These are phyloP conservation scores for Scedosporium minutisporum DNA, from an alignment of 2,329 filamentous ascomycete species.

Conservation along the genomic window DNA sequence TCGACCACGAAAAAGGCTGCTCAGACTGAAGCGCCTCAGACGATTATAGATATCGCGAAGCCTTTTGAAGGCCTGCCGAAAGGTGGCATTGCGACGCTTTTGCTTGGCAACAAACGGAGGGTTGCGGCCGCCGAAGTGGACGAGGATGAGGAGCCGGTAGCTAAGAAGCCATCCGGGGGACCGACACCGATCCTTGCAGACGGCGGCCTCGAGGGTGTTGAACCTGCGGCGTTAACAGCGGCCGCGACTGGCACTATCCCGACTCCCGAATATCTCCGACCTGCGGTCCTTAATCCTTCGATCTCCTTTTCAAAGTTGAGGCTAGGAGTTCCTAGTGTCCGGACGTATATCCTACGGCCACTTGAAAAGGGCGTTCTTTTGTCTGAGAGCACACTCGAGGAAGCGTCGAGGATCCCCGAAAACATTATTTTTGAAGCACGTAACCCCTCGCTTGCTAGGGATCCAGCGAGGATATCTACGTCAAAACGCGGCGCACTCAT, in stretches of 20 bases:
- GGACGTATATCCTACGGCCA: conserved; percentile 72
- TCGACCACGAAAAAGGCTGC: conserved; percentile 54
- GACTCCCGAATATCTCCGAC: conserved; percentile 76
- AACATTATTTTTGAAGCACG: conserved; percentile 79
- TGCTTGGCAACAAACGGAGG: conserved; percentile 91
- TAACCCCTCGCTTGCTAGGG: conserved; percentile 67
- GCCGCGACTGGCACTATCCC: conserved; percentile 51
- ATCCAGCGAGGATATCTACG: conserved; percentile 76
- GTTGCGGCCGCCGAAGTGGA: conserved; percentile 63
- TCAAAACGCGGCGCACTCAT: conserved; percentile 70
- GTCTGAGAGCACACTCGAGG: conserved; percentile 43
- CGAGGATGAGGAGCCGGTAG: conserved; percentile 53
- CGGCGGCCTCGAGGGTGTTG: conserved; percentile 59
- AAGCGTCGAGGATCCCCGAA: conserved; percentile 53
- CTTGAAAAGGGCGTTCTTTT: conserved; percentile 58
- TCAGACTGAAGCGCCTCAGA: conserved; percentile 66
- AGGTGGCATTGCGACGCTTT: conserved; percentile 74
- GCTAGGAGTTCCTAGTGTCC: conserved; percentile 77
- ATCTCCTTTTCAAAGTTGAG: conserved; percentile 75
- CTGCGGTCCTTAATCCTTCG: conserved; percentile 75
- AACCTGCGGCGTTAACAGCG: conserved; percentile 59
- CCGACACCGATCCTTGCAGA: conserved; percentile 68
- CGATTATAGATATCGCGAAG: conserved; percentile 80
- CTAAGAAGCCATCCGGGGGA: conserved; percentile 51
- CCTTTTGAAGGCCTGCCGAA: conserved; percentile 88